Evolutionary conservation across 2,329 filamentous ascomycete species (phyloP), one percentile per base, ranked within the genome.

Genomic region (Exophiala calicioides): DNA sequence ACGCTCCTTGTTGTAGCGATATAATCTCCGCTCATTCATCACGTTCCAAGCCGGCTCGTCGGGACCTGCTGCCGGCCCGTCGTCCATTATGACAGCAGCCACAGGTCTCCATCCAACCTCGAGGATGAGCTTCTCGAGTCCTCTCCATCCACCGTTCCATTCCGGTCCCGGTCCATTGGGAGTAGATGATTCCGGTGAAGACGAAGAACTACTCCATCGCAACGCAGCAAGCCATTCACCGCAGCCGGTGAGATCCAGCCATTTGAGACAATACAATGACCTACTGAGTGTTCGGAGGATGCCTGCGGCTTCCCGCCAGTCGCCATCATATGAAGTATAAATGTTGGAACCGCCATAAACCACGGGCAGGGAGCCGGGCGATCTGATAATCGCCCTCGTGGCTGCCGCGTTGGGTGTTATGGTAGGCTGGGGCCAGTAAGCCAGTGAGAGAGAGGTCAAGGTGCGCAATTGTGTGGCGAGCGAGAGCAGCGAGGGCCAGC

Each of bases 181-280:
- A 27, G 42, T 37, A 6, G 26, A 35, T 18, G 35, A 16, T 5
- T 31, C 37, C 7, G 16, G 13, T 12, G 36, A 42, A 1, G 30
- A 35, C 9, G 33, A 21, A 13, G 43, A 39, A 2, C 35, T 24
- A 3, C 15, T 29, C 69, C 71, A 77, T 19, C 62, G 70, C 21
- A 84, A 60, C 0, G 79, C 77, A 12, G 69, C 66, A 23, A 76
- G 58, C 81, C 81, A 84, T 16, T 69, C 65, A 3, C 62, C 63
- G 57, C 81, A 84, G 6, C 80, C 80, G 60, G 82, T 77, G 1
- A 84, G 65, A 56, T 84, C 81, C 2, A 84, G 69, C 78, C 79
- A 83, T 56, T 75, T 72, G 2, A 84, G 67, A 33, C 78, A 79
- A 55, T 82, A 78, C 0, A 79, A 77, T 32, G 72, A 71, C 34